Base-by-base conservation (phyloP, 2,329 filamentous ascomycete genomes). In the Aspergillus vadensis region DNA sequence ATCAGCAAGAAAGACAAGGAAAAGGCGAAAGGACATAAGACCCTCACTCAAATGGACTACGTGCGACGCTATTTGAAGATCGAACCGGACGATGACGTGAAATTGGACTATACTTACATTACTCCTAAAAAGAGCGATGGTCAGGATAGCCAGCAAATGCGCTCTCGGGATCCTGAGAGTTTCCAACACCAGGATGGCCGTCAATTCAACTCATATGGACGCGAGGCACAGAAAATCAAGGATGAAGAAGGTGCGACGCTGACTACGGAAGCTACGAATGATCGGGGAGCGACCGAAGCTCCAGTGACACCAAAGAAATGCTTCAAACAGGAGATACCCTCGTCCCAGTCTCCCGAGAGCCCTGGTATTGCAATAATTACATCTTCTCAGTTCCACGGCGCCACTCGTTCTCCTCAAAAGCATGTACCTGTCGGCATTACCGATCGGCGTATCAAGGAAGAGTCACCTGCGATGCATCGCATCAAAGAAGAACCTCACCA, bases 261-360 rank as follows among this genome's bases (percentile, higher is more conserved):
- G 2, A 27, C 14, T 10, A 23, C 43, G 15, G 50, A 54, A 6
- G 2, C 36, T 10, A 30, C 43, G 23, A 36, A 47, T 30, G 17
- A 39, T 4, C 17, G n/a, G 1, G 50, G 19, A 2, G 27, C 7
- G 19, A 10, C 14, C 43, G 32, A 25, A 17, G 19, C 41, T 12
- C 74, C 73, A 32, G 57, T 66, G 6, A 79, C 77, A 1, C 77
- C 77, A 5, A 68, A 64, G 44, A 78, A 76, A 61, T 55, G 54
- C 32, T 63, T 59, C 17, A 72, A 61, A 49, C 61, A 69, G 8
- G 75, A 77, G 56, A 73, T 79, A 57, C 77, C 76, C 5, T 79
- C 77, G 3, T 79, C 77, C 6, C 77, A 79, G 43, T 79, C 77
- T 7, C 77, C 77, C 1, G 76, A 79, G 64, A 79, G 76, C 48